Evolutionary conservation across 2,329 filamentous ascomycete genomes (phyloP).

Genomic region (Sporothrix humicola): DNA sequence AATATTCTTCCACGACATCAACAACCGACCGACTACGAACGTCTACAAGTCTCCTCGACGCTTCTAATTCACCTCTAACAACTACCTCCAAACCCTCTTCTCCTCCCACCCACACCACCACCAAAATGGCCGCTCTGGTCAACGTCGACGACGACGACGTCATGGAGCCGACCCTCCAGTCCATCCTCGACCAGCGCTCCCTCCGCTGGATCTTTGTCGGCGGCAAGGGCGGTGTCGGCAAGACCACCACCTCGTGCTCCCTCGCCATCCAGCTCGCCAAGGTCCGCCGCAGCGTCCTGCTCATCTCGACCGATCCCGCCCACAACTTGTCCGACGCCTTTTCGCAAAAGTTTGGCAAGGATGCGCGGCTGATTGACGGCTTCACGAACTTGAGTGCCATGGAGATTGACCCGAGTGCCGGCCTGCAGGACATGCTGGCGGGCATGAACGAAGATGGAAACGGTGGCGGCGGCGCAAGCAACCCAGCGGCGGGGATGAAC

Average conservation of each 20-base stretch:
- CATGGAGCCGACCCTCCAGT: constrained; percentile 91
- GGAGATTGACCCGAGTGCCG: constrained; percentile 98
- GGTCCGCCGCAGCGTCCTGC: constrained; percentile 90
- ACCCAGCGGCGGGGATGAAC: constrained; percentile 65
- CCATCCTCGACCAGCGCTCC: constrained; percentile 91
- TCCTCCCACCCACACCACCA: neutral
- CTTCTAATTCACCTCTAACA: neutral
- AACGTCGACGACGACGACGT: constrained; percentile 68
- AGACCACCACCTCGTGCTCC: constrained; percentile 99
- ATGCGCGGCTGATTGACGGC: constrained; percentile 88
- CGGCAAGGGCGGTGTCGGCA: constrained; percentile 97
- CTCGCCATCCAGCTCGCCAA: constrained; percentile 96
- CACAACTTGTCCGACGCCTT: constrained; percentile 99
- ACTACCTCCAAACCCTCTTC: no score
- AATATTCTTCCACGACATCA: neutral
- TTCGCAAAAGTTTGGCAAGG: constrained; percentile 98
- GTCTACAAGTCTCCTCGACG: neutral
- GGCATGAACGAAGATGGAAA: constrained; percentile 72
- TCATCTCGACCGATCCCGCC: constrained; percentile 97
- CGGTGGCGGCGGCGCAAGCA: constrained; percentile 59
- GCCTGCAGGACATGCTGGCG: constrained; percentile 91
- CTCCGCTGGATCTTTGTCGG: constrained; percentile 99
- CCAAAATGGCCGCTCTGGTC: constrained; percentile 51
- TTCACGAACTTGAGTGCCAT: constrained; percentile 95
- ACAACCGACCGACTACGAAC: neutral